Evolutionary conservation across 2,329 filamentous ascomycete genomes (phyloP), one percentile per base, ranked within the genome.

Genomic region (Epichloe sp.): DNA sequence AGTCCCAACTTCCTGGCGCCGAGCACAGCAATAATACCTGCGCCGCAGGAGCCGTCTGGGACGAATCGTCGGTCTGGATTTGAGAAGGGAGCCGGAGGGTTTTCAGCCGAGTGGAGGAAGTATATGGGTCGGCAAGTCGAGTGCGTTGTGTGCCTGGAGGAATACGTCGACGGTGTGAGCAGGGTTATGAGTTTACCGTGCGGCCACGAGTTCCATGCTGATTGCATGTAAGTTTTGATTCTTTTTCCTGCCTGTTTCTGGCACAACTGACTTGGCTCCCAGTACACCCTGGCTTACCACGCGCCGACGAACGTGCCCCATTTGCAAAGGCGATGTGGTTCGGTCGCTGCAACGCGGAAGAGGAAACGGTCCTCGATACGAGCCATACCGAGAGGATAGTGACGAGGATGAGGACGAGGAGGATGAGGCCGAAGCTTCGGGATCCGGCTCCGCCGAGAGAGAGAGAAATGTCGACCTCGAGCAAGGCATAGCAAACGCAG

Each of bases 211-310:
- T 98, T 97, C 68, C 93, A 98, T 67, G 91, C 77, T 31, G 89
- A 95, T 64, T 98, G 93, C 89, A 97, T 98, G 89, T 95, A 71
- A 84, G 89, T 85, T 49, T 4, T 8, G 5, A 8, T 7, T 34
- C n/a, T 2, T 21, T 26, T 36, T 26, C 4, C 11, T 19, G 6
- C n/a, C 11, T n/a, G 11, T 23, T 21, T 19, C 19, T 31, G 5
- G 15, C 37, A 42, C 38, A 19, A 21, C 50, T 53, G 44, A 53
- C 51, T 3, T 26, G 14, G 15, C 14, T 41, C 58, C 21, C 56
- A 95, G 89, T 63, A 97, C 93, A 4, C 93, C 93, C 2, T 98
- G 93, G 93, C 74, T 98, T 49, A 96, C 91, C 0, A 97, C 90
- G 15, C 83, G 91, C 47, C 85, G 93, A 56, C 84, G 93, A 56